These are phyloP conservation scores for Hyphopichia homilentoma DNA, from an alignment of 805 yeast species.

Conservation along the genomic window DNA sequence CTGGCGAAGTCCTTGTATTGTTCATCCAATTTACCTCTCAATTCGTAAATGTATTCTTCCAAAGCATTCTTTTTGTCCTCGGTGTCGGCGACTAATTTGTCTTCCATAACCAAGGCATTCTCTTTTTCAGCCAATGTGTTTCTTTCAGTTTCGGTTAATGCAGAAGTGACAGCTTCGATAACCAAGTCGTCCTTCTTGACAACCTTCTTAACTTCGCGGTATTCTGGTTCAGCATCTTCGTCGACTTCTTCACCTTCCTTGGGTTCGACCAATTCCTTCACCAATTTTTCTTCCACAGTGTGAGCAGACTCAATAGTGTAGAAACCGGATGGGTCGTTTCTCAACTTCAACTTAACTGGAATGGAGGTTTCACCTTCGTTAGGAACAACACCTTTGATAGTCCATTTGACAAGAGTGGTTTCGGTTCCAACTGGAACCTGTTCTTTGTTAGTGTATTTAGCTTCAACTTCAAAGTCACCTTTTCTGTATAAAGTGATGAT, in stretches of 20 bases:
- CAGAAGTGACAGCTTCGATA: conserved; percentile 58
- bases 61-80: conserved; percentile 98
- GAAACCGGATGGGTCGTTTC: conserved; percentile 96
- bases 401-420: conserved; percentile 77
- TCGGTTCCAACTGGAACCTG: conserved; percentile 70
- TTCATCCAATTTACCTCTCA: conserved; percentile 95
- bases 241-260: conserved; percentile 49
- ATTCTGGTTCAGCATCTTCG: conserved; percentile 77
- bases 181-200: conserved; percentile 83
- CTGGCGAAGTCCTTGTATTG: conserved; percentile 84
- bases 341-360: conserved; percentile 87
- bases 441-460: conserved; percentile 74
- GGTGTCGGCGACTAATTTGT: conserved; percentile 96
- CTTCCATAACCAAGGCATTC: conserved; percentile 78
- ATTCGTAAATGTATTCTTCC: conserved; percentile 97
- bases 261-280: conserved; percentile 72
- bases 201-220: conserved; percentile 85
- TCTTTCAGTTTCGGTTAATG: conserved; percentile 55
- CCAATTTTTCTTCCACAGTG: conserved; percentile 87
- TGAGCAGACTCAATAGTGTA: conserved; percentile 91
- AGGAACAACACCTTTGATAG: conserved; percentile 78
- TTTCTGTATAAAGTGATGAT: conserved; percentile 90
- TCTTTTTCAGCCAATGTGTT: conserved; percentile 74
- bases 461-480: conserved; percentile 81
- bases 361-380: conserved; percentile 71